Base-by-base conservation (phyloP, 352 stramenopile species). In the Pythium volutum region DNA sequence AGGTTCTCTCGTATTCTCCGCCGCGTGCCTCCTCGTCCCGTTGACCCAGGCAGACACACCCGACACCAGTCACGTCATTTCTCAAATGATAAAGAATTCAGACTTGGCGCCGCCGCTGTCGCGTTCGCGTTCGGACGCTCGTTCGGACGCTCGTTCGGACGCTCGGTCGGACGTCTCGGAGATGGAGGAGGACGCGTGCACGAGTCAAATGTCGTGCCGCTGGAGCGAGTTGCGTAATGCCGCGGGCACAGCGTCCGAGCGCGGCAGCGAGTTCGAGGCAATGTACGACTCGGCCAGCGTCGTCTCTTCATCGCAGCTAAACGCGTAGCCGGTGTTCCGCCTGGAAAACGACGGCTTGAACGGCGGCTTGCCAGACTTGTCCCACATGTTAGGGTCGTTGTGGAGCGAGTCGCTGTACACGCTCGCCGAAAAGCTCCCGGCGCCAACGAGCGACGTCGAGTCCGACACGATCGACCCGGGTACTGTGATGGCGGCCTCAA, bases 251-350 rank as follows among this genome's bases (percentile, higher is more conserved):
- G 81, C 81, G 23, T 91, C 77, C 20, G 81, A 88, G 26, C 75
- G 71, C n/a, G 76, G 76, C 50, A 88, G 59, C 63, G 79, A 88
- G 63, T 88, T 91, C 15, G 84, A 91, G 18, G 84, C 84, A 47
- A 93, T 93, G 68, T 91, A 91, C 62, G 80, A 90, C 70, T 93
- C 84, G 46, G 79, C 84, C 16, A 90, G 55, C 42, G 84, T 91
- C 45, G 84, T 93, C 59, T 89, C 80, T 50, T 93, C 82, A 61
- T 93, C 84, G 64, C 81, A 92, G 59, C 82, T 92, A 66, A 93
- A 93, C 27, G 84, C 84, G 52, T 75, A 93, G 43, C 84, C 84
- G 10, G 82, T 91, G 64, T 86, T 88, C 27, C 78, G 73, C 10
- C 76, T 68, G n/a, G 66, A 62, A 16, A 66, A 63, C 3, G 62